Evolutionary conservation across 1,284 basidiomycete species (phyloP).

Genomic region (Ceratobasidium papillatum): DNA sequence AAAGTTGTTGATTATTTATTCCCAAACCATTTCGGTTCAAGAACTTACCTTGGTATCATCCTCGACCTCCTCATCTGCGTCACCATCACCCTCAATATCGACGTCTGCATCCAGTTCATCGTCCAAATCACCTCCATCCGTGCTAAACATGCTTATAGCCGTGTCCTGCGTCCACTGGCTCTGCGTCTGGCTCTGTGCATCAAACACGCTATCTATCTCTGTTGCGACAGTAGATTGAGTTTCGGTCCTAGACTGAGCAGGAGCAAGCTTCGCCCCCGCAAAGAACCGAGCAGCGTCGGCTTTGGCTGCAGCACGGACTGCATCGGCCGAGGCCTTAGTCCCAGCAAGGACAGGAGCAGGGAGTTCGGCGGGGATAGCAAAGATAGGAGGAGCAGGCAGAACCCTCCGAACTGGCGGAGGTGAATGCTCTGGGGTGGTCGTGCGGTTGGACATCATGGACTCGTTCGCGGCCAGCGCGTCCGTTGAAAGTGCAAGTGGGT

Average conservation of each 20-base stretch:
- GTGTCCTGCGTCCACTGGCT: slow-evolving; percentile 8
- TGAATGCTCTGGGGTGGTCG: slow-evolving; percentile 33
- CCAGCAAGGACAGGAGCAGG: neutral
- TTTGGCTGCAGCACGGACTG: slow-evolving; percentile 24
- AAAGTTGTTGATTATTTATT: neutral
- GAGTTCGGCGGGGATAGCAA: neutral
- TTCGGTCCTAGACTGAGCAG: slow-evolving; percentile 16
- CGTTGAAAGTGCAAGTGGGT: slow-evolving; percentile 23
- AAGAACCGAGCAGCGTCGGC: slow-evolving; percentile 37
- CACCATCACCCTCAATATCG: slow-evolving; percentile 10
- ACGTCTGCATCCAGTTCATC: slow-evolving; percentile 39
- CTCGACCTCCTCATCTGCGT: slow-evolving; percentile 14
- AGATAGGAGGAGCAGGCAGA: slow-evolving; percentile 13
- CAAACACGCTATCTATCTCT: slow-evolving; percentile 31
- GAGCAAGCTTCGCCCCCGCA: slow-evolving; percentile 30
- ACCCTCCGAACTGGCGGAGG: slow-evolving; percentile 24
- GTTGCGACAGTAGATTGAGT: slow-evolving; percentile 27
- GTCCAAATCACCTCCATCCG: slow-evolving; percentile 10
- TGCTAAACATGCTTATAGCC: slow-evolving; percentile 1
- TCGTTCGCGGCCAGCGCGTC: slow-evolving; percentile 9
- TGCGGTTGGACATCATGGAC: slow-evolving; percentile 28
- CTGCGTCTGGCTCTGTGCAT: slow-evolving; percentile 18
- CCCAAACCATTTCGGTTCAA: neutral
- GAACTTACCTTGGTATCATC: neutral
- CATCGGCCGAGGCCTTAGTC: neutral